Percentiles rank a stretch among this genome's conserved stretches.
phyloP scores from a whole-genome alignment of 148 eudicot genomes.

The Chenopodium suecicum region DNA sequence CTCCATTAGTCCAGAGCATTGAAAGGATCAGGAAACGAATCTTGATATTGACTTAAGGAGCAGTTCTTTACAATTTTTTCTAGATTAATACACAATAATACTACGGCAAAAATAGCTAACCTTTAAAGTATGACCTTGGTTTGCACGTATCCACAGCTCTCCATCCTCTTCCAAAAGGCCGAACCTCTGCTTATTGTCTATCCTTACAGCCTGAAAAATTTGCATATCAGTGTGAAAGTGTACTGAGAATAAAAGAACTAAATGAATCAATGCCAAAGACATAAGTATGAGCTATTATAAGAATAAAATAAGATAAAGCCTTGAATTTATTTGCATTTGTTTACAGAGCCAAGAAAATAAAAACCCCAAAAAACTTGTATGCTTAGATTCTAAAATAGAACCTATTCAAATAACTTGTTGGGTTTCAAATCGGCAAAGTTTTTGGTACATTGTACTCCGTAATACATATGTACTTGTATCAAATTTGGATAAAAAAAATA shows the following conservation, averaged over 20 bases:
- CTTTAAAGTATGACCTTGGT: conserved; percentile 84
- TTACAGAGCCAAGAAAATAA: no score
- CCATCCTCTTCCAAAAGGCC: conserved; percentile 86
- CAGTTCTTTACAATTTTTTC: not conserved
- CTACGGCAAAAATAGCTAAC: conserved; percentile 28
- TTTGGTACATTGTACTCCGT: not conserved
- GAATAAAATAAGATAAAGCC: not conserved
- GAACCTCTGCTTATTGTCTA: conserved; percentile 92
- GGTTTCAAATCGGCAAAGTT: not conserved
- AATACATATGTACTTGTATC: not conserved
- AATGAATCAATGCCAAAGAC: not conserved
- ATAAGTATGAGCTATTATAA: no score
- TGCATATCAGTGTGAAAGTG: conserved; percentile 5
- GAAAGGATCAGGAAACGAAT: not conserved
- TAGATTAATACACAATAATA: not conserved
- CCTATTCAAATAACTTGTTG: not conserved
- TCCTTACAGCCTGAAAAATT: conserved; percentile 65
- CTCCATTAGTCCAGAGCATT: not conserved
- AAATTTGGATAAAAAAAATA: not conserved
- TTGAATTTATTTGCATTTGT: not conserved
- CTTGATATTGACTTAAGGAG: not conserved
- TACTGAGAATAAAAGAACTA: conserved; percentile 1
- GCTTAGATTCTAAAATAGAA: not conserved
- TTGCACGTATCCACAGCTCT: conserved; percentile 87
- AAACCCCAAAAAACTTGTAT: not conserved